Conservation (phyloP, 768 basidiomycete genomes). For the Pleurotus salmoneostramineus region DNA sequence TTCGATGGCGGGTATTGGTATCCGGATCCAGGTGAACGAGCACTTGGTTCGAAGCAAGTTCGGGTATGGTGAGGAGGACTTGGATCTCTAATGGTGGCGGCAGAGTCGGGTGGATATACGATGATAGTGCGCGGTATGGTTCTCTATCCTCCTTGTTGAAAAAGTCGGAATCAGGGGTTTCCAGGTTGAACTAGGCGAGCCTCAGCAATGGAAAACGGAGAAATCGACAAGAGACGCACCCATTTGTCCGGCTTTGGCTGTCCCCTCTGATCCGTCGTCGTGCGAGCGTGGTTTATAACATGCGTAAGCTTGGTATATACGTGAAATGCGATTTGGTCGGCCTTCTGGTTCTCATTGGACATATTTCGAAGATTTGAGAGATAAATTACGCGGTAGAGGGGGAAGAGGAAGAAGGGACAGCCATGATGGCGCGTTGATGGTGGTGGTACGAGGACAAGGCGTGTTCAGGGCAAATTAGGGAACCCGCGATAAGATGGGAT, state of each 20-base stretch:
- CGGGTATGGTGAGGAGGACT: constrained; percentile 68
- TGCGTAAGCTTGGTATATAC: constrained; percentile 82
- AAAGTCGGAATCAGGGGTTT: constrained; percentile 70
- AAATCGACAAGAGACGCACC: constrained; percentile 42
- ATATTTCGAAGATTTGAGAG: constrained; percentile 11
- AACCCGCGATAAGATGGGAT: too few relatives aligned
- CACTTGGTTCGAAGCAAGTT: constrained; percentile 64
- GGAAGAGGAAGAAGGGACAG: background rate
- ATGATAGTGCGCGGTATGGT: constrained; percentile 57
- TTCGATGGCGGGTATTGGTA: constrained; percentile 44
- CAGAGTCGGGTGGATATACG: constrained; percentile 22
- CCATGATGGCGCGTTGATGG: background rate
- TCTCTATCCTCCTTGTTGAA: constrained; percentile 60
- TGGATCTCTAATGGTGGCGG: constrained; percentile 58
- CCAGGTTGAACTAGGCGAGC: constrained; percentile 69
- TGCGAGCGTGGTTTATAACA: constrained; percentile 68
- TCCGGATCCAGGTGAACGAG: constrained; percentile 63
- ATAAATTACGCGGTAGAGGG: background rate
- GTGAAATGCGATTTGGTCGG: constrained; percentile 83
- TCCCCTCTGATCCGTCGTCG: constrained; percentile 43
- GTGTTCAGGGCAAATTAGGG: background rate
- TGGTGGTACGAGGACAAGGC: constrained; percentile 8
- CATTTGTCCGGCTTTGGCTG: constrained; percentile 72
- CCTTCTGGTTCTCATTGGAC: constrained; percentile 51
- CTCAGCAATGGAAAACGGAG: background rate